phyloP scores from a whole-genome alignment of 768 basidiomycete genomes.

The Serendipita sp. region DNA sequence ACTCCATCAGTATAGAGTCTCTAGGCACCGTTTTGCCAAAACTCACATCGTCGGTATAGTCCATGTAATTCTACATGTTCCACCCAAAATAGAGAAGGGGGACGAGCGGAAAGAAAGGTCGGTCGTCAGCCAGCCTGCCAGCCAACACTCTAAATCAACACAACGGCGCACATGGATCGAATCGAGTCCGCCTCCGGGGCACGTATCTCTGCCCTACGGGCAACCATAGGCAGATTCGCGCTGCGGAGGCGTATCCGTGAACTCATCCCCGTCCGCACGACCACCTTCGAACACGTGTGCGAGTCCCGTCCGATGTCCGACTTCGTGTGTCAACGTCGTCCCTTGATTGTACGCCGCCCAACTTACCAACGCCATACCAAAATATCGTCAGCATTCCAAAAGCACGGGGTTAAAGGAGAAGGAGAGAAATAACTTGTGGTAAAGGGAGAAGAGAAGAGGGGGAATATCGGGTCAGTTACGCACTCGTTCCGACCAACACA shows the following conservation, averaged over 20 bases:
- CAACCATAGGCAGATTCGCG: conserved; percentile 22
- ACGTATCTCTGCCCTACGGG: conserved; percentile 22
- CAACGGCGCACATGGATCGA: conserved; percentile 11
- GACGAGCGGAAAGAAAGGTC: too few species aligned
- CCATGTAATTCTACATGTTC: too few species aligned
- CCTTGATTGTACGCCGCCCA: neutral
- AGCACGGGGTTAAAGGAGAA: too few species aligned
- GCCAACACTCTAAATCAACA: too few species aligned
- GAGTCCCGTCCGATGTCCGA: conserved; percentile 26
- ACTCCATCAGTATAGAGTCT: too few species aligned
- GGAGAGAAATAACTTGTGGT: too few species aligned
- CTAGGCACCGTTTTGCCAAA: too few species aligned
- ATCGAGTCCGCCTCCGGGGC: conserved; percentile 15
- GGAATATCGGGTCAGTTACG: neutral
- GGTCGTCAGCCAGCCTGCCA: too few species aligned
- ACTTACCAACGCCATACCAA: too few species aligned
- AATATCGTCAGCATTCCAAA: neutral
- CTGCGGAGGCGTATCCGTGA: conserved; percentile 14
- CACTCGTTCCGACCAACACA: neutral
- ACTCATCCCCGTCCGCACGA: conserved; percentile 14
- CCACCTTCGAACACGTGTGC: conserved; percentile 28
- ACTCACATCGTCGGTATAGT: too few species aligned
- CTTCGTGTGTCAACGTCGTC: conserved; percentile 25
- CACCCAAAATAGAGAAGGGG: too few species aligned
- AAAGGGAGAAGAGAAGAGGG: too few species aligned